These are phyloP conservation scores for Picochlorum costavermella DNA, from an alignment of 139 green algal species.

Conservation along the genomic window DNA sequence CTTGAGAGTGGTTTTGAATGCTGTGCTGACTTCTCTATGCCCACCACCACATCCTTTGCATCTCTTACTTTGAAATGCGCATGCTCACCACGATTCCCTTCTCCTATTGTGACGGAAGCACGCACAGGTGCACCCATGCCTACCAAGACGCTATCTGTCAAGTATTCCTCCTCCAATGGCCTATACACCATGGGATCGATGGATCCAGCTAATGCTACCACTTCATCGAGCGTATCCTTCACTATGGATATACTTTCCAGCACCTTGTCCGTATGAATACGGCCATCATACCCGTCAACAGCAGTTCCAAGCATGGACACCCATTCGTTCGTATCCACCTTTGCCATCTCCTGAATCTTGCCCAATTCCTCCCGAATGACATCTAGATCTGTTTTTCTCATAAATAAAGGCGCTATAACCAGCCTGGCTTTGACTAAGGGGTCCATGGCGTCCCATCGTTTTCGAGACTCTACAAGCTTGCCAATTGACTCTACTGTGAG, in stretches of 20 bases:
- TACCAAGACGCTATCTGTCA: slow-evolving; percentile 14
- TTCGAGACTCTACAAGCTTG: slow-evolving; percentile 10
- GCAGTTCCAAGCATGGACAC: slow-evolving; percentile 15
- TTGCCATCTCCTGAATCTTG: slow-evolving; percentile 3
- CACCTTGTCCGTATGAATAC: slow-evolving; percentile 17
- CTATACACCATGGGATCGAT: slow-evolving; percentile 16
- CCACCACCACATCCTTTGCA: not conserved
- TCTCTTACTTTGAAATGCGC: not conserved
- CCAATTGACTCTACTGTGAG: slow-evolving; percentile 18
- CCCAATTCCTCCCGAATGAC: slow-evolving; percentile 10
- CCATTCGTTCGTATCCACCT: slow-evolving; percentile 25
- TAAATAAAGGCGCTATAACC: slow-evolving; percentile 24
- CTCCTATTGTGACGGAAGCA: not conserved
- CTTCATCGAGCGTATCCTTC: slow-evolving; percentile 4
- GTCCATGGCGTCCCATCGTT: slow-evolving; percentile 27
- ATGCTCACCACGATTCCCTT: not conserved
- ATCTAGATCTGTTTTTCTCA: slow-evolving; percentile 13
- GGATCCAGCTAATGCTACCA: not conserved
- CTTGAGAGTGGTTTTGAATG: not conserved
- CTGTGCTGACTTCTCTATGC: not conserved
- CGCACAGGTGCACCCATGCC: not conserved
- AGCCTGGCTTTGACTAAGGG: slow-evolving; percentile 20
- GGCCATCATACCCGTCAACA: slow-evolving; percentile 24
- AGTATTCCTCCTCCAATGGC: slow-evolving; percentile 29
- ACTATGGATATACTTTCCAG: slow-evolving; percentile 10